These are phyloP conservation scores for Trichoderma citrinoviride DNA, from an alignment of 2,329 filamentous ascomycete genomes.

Conservation along the genomic window DNA sequence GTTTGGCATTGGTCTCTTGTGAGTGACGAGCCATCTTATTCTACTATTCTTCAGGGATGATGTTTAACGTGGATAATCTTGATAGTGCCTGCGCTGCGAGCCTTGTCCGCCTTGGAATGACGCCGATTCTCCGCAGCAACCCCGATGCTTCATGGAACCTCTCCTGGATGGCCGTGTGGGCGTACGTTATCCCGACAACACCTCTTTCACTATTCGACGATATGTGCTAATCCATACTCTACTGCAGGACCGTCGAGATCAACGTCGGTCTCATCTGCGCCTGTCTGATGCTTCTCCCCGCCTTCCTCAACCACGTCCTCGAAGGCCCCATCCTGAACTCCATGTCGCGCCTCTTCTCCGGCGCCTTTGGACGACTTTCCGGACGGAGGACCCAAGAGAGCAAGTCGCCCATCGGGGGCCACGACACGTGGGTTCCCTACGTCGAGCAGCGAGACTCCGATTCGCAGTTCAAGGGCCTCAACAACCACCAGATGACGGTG, in stretches of 20 bases:
- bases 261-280: background rate
- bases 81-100: background rate
- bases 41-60: too few species aligned
- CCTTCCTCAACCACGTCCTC: conserved; percentile 3
- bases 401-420: background rate
- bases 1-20: background rate
- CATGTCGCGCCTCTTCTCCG: background rate
- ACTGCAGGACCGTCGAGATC: background rate
- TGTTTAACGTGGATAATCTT: background rate
- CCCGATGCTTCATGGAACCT: background rate
- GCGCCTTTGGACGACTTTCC: background rate
- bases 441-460: background rate
- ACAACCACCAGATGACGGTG: background rate
- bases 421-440: background rate
- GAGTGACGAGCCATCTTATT: background rate
- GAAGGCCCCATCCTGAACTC: background rate
- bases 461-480: background rate
- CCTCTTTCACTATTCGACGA: background rate
- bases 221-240: background rate
- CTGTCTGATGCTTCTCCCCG: background rate
- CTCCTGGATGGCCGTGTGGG: conserved; percentile 1
- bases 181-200: background rate
- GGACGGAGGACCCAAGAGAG: background rate
- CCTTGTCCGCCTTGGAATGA: background rate
- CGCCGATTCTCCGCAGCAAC: background rate